Conservation (phyloP, 495 filamentous ascomycete species). For the Penicillium nucicola region DNA sequence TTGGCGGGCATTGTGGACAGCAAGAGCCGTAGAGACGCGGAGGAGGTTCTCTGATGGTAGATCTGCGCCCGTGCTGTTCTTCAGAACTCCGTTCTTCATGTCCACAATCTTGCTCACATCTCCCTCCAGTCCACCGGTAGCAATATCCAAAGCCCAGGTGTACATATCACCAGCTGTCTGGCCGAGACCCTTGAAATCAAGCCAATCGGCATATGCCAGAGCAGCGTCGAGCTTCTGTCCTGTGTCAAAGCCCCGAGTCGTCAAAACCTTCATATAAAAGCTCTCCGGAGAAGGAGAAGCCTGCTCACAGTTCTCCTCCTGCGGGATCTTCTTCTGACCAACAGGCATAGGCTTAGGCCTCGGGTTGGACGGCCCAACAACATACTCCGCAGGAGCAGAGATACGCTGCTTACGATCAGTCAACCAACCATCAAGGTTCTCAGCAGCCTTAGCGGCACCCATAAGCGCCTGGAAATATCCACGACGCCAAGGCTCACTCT, state of each 20-base stretch:
- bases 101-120: constrained; percentile 54
- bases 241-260: constrained; percentile 68
- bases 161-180: constrained; percentile 66
- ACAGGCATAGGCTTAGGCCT: constrained; percentile 68
- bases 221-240: constrained; percentile 75
- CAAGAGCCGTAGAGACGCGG: constrained; percentile 69
- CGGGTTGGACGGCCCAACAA: constrained; percentile 81
- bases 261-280: constrained; percentile 76
- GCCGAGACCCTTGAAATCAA: constrained; percentile 68
- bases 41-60: constrained; percentile 69
- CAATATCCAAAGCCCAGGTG: constrained; percentile 68
- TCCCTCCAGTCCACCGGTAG: constrained; percentile 45
- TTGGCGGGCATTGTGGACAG: constrained; percentile 67
- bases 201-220: constrained; percentile 76
- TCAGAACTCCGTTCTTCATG: constrained; percentile 55
- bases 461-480: constrained; percentile 81
- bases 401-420: constrained; percentile 61
- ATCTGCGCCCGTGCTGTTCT: constrained; percentile 40
- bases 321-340: constrained; percentile 53
- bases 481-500: constrained; percentile 75
- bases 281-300: constrained; percentile 63
- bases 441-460: constrained; percentile 69
- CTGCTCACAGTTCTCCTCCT: constrained; percentile 67
- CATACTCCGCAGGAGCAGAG: constrained; percentile 63
- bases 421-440: constrained; percentile 76